Conservation (phyloP, 2,329 filamentous ascomycete species). For the Clarireedia monteithiana region DNA sequence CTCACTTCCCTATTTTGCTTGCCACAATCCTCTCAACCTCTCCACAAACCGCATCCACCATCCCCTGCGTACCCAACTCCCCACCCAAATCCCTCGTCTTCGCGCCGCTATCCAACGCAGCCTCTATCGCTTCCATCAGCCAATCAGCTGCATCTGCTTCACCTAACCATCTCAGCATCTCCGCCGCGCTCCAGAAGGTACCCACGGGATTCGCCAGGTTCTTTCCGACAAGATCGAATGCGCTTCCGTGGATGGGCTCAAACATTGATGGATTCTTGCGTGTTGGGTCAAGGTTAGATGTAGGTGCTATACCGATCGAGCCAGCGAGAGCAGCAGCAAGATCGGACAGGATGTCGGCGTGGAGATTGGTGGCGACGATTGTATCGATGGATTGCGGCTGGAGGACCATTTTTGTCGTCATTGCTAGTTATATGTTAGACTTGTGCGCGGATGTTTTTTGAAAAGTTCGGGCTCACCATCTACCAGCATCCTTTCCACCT, state of each 20-base stretch:
- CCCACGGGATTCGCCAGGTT: slow-evolving; percentile 50
- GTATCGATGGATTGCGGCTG: slow-evolving; percentile 52
- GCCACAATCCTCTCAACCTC: slow-evolving; percentile 16
- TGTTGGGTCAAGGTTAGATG: slow-evolving; percentile 57
- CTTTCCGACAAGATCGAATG: slow-evolving; percentile 50
- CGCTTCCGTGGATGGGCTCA: slow-evolving; percentile 52
- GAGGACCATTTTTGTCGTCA: slow-evolving; percentile 46
- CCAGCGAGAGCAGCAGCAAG: slow-evolving; percentile 63
- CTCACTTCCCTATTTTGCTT: background rate
- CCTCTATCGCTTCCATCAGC: slow-evolving; percentile 45
- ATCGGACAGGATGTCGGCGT: slow-evolving; percentile 62
- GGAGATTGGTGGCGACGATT: slow-evolving; percentile 55
- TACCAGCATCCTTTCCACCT: slow-evolving; percentile 40
- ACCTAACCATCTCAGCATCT: slow-evolving; percentile 51
- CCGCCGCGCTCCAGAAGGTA: slow-evolving; percentile 49
- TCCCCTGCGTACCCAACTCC: slow-evolving; percentile 14
- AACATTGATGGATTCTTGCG: slow-evolving; percentile 50
- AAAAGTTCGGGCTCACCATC: slow-evolving; percentile 5
- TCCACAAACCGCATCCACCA: slow-evolving; percentile 22
- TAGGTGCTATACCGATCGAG: slow-evolving; percentile 65
- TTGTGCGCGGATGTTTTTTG: background rate
- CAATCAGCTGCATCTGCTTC: slow-evolving; percentile 42
- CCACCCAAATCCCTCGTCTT: slow-evolving; percentile 48
- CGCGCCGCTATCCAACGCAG: slow-evolving; percentile 43
- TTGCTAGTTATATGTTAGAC: slow-evolving; percentile 12